Evolutionary conservation across 805 yeast genomes (phyloP).

Genomic region (Cephaloascus albidus): DNA sequence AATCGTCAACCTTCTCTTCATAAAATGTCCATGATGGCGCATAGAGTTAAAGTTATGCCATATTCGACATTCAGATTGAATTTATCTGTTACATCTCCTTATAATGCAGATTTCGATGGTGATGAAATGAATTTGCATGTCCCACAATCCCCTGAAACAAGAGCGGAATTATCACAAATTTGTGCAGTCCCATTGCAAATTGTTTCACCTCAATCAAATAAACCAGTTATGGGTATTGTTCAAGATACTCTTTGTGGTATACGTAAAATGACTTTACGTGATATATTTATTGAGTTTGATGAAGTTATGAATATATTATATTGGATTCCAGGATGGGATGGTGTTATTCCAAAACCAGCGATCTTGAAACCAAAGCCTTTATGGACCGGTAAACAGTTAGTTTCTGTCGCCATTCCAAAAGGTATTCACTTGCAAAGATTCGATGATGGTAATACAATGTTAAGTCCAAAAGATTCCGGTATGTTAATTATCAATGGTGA

Average conservation of each 20-base stretch:
- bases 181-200: slow-evolving; percentile 97
- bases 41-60: slow-evolving; percentile 97
- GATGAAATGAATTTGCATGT: slow-evolving; percentile 99
- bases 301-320: slow-evolving; percentile 94
- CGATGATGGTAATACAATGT: slow-evolving; percentile 78
- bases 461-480: slow-evolving; percentile 88
- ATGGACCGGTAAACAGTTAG: slow-evolving; percentile 96
- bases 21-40: slow-evolving; percentile 99
- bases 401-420: slow-evolving; percentile 87
- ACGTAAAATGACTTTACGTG: slow-evolving; percentile 90
- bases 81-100: slow-evolving; percentile 97
- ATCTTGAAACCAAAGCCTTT: slow-evolving; percentile 88
- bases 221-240: slow-evolving; percentile 99
- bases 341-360: slow-evolving; percentile 93
- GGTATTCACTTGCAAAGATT: slow-evolving; percentile 93
- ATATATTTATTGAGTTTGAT: slow-evolving; percentile 78
- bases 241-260: slow-evolving; percentile 98
- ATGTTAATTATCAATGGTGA: slow-evolving; percentile 95
- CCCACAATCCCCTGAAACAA: slow-evolving; percentile 96
- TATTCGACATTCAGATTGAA: slow-evolving; percentile 95
- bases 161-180: slow-evolving; percentile 90
- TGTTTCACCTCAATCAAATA: slow-evolving; percentile 96
- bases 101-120: slow-evolving; percentile 99
- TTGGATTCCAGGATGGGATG: slow-evolving; percentile 99
- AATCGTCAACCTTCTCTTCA: slow-evolving; percentile 99